Percentiles rank a stretch among this genome's conserved stretches.
phyloP scores from a whole-genome alignment of 192 early-diverging fungal genomes.

The Powellomyces hirtus region DNA sequence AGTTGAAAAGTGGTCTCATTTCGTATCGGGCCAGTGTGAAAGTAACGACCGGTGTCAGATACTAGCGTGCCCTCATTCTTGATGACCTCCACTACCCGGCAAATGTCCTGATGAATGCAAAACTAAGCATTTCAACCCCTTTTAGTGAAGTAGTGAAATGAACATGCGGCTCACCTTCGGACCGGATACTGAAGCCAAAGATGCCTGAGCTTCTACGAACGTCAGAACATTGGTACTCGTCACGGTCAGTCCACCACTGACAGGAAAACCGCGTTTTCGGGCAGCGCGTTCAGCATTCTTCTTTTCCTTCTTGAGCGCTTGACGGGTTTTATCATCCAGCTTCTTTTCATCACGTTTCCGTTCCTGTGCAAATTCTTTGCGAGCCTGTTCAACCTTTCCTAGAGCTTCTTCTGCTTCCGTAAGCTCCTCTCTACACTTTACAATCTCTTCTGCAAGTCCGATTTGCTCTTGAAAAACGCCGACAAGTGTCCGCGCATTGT shows the following conservation, averaged over 20 bases:
- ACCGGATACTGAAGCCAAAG: conserved; percentile 16
- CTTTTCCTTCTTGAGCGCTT: conserved; percentile 28
- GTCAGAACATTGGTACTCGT: conserved; percentile 29
- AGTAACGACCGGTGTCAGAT: conserved; percentile 15
- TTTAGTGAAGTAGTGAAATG: neutral
- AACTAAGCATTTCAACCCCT: too few relatives aligned
- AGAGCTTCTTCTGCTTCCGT: conserved; percentile 28
- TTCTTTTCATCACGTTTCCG: conserved; percentile 24
- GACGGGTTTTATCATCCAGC: conserved; percentile 22
- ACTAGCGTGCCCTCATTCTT: conserved; percentile 24
- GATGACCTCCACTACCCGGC: conserved; percentile 22
- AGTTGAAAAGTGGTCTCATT: conserved; percentile 31
- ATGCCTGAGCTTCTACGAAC: conserved; percentile 26
- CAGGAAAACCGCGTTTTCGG: conserved; percentile 19
- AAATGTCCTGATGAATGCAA: conserved; percentile 24
- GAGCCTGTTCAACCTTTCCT: conserved; percentile 26
- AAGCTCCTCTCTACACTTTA: conserved; percentile 9
- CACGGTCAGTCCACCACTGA: conserved; percentile 17
- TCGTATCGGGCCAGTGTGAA: conserved; percentile 19
- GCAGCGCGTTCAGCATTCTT: conserved; percentile 26
- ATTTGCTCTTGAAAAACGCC: conserved; percentile 26
- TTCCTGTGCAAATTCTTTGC: conserved; percentile 25
- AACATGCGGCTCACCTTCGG: conserved; percentile 13
- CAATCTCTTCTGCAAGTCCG: conserved; percentile 25
- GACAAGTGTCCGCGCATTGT: conserved; percentile 14